Evolutionary conservation across 2,329 filamentous ascomycete species (phyloP).

Genomic region (Cladosporium oxysporum): DNA sequence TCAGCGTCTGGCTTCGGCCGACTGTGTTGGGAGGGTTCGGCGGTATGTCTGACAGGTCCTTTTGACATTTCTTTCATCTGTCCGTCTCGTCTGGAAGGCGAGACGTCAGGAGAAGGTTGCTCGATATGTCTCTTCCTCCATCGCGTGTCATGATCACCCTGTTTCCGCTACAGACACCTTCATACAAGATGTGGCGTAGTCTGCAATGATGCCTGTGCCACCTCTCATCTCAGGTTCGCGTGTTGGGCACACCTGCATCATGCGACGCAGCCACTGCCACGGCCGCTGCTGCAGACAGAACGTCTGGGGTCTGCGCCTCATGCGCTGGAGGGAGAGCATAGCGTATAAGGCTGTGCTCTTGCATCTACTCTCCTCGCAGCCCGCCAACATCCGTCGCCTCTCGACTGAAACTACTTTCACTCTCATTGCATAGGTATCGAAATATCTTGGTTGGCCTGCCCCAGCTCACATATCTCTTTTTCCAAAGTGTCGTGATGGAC

Average conservation of each 20-base stretch:
- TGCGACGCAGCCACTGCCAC: not conserved
- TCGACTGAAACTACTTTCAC: not conserved
- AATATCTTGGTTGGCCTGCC: too few relatives aligned
- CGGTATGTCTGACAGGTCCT: constrained; percentile 38
- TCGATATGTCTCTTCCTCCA: too few relatives aligned
- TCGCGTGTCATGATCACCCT: too few relatives aligned
- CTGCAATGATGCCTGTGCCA: too few relatives aligned
- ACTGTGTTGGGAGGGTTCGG: constrained; percentile 36
- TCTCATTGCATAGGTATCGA: too few relatives aligned
- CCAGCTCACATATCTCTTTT: too few relatives aligned
- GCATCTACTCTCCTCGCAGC: not conserved
- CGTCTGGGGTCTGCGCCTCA: not conserved
- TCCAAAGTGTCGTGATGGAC: too few relatives aligned
- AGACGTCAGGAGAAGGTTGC: constrained; percentile 19
- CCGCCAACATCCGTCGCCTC: not conserved
- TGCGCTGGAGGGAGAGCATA: not conserved
- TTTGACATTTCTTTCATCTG: constrained; percentile 30
- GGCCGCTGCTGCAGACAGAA: not conserved
- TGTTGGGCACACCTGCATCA: not conserved
- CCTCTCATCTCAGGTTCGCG: not conserved
- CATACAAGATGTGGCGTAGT: too few relatives aligned
- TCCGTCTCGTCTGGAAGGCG: constrained; percentile 2
- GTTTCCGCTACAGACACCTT: too few relatives aligned
- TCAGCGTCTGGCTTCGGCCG: constrained; percentile 36
- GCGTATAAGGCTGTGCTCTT: not conserved